Evolutionary conservation across 805 yeast genomes (phyloP).

Genomic region (Lachancea meyersii): DNA sequence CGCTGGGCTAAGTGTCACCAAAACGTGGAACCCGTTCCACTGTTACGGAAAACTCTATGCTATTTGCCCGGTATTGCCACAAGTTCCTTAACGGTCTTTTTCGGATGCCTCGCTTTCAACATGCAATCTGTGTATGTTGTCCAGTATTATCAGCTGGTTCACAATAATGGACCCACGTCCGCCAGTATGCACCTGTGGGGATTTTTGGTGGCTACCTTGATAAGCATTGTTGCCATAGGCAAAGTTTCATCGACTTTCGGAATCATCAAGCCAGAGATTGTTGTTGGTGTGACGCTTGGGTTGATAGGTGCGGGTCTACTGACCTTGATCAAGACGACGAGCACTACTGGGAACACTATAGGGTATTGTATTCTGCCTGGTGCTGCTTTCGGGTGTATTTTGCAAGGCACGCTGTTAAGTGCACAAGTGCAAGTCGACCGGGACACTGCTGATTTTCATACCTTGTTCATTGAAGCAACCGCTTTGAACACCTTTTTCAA

Average conservation of each 20-base stretch:
- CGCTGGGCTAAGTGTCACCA: constrained; percentile 2
- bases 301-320: constrained; percentile 34
- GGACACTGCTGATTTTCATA: constrained; percentile 14
- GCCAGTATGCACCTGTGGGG: constrained; percentile 24
- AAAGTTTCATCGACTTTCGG: constrained; percentile 31
- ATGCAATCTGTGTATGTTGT: constrained; percentile 22
- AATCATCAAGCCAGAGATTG: constrained; percentile 32
- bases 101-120: constrained; percentile 18
- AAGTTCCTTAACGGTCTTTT: constrained; percentile 17
- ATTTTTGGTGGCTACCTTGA: constrained; percentile 19
- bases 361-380: constrained; percentile 38
- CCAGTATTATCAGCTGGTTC: constrained; percentile 26
- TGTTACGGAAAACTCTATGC: constrained; percentile 3
- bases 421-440: constrained; percentile 27
- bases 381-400: constrained; percentile 31
- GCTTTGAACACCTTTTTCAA: constrained; percentile 24
- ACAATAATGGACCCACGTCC: constrained; percentile 20
- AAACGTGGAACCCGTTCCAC: neutral
- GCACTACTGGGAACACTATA: constrained; percentile 27
- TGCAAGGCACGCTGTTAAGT: constrained; percentile 33
- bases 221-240: constrained; percentile 26
- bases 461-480: constrained; percentile 23
- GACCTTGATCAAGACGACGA: constrained; percentile 28
- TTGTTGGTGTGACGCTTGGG: constrained; percentile 30
- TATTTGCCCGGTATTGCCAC: constrained; percentile 12